Conservation (phyloP, 2,329 filamentous ascomycete genomes). For the Aspergillus pseudoglaucus region DNA sequence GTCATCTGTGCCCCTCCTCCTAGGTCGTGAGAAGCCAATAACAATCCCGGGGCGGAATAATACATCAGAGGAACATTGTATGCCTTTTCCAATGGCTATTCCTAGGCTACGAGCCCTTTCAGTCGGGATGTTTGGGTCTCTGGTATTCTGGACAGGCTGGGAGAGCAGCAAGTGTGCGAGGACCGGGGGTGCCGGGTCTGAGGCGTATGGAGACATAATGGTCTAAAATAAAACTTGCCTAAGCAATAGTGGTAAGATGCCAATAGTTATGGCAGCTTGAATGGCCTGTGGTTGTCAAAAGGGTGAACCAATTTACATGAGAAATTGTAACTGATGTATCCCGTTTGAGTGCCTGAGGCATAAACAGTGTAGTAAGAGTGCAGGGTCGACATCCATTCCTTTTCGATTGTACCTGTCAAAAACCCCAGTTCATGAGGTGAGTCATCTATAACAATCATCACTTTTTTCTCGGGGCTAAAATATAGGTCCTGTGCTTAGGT, state of each 20-base stretch:
- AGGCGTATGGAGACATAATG: slow-evolving; percentile 13
- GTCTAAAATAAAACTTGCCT: neutral
- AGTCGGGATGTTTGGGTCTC: neutral
- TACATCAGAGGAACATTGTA: slow-evolving; percentile 5
- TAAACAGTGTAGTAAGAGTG: no score
- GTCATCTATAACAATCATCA: no score
- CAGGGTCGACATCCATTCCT: no score
- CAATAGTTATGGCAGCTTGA: no score
- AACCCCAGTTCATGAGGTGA: no score
- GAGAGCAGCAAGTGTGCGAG: slow-evolving; percentile 26
- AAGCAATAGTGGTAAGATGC: neutral
- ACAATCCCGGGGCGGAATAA: slow-evolving; percentile 25
- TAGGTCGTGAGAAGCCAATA: slow-evolving; percentile 27
- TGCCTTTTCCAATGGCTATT: slow-evolving; percentile 16
- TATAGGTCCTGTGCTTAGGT: no score
- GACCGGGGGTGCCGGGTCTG: slow-evolving; percentile 24
- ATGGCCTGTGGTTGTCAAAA: no score
- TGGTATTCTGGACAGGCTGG: neutral
- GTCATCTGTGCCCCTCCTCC: slow-evolving; percentile 13
- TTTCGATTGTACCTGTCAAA: no score
- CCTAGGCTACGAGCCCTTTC: slow-evolving; percentile 20
- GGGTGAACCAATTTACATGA: no score
- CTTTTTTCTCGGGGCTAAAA: no score
- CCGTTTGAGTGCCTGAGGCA: no score
- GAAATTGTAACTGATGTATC: no score